Evolutionary conservation across 495 filamentous ascomycete genomes (phyloP).

Genomic region (Xylaria intraflava): DNA sequence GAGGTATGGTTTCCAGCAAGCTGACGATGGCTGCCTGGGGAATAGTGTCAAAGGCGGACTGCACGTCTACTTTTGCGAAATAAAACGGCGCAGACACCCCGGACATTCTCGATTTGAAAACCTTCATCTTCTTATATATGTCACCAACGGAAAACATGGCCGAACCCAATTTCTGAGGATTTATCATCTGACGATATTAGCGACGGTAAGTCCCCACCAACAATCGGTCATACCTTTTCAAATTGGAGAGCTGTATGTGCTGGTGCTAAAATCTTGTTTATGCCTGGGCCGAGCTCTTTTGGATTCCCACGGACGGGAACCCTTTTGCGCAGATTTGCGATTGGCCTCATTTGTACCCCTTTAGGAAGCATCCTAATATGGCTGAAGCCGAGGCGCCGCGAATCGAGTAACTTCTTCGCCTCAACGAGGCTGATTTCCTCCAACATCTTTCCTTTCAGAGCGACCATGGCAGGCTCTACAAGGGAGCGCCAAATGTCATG

Average conservation of each 20-base stretch:
- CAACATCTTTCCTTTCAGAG: slow-evolving; percentile 69
- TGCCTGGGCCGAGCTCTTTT: slow-evolving; percentile 58
- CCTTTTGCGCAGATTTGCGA: slow-evolving; percentile 75
- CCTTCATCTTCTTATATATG: slow-evolving; percentile 66
- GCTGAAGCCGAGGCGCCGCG: slow-evolving; percentile 63
- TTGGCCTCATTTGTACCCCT: slow-evolving; percentile 57
- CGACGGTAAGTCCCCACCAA: not conserved
- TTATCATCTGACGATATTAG: slow-evolving; percentile 33
- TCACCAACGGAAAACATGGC: slow-evolving; percentile 76
- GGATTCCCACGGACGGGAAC: slow-evolving; percentile 46
- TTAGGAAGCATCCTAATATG: slow-evolving; percentile 80
- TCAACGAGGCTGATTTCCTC: slow-evolving; percentile 60
- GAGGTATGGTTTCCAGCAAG: slow-evolving; percentile 57
- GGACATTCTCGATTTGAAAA: slow-evolving; percentile 52
- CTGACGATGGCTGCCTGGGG: slow-evolving; percentile 68
- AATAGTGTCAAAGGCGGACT: slow-evolving; percentile 92
- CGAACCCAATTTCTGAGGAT: slow-evolving; percentile 60
- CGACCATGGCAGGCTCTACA: slow-evolving; percentile 62
- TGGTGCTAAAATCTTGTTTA: slow-evolving; percentile 74
- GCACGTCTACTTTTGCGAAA: slow-evolving; percentile 89
- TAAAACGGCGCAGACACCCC: slow-evolving; percentile 40
- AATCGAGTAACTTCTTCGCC: slow-evolving; percentile 53
- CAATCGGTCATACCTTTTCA: slow-evolving; percentile 52
- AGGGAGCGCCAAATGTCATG: slow-evolving; percentile 84
- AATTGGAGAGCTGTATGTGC: slow-evolving; percentile 69